Evolutionary conservation across 805 yeast genomes (phyloP).

Genomic region (Saturnispora besseyi): DNA sequence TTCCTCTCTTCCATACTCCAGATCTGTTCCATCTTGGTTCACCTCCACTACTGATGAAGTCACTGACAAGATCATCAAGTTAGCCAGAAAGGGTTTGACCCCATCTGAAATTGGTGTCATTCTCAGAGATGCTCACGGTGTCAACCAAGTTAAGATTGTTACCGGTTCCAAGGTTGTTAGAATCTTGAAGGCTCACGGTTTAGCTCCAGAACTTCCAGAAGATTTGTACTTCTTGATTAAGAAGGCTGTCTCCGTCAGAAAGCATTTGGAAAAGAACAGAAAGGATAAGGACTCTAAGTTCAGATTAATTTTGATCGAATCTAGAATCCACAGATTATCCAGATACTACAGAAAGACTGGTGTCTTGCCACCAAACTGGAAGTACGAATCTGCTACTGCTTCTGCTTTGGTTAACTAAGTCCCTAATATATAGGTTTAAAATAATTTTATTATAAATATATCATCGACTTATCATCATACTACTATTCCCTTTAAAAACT

Average conservation of each 20-base stretch:
- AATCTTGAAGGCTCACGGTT: constrained; percentile 98
- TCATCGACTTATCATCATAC: neutral
- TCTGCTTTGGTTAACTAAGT: constrained; percentile 97
- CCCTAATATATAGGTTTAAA: constrained; percentile 2
- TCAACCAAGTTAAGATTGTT: constrained; percentile 91
- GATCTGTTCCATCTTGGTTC: constrained; percentile 99
- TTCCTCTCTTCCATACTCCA: constrained; percentile 98
- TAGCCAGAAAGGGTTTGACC: constrained; percentile 99
- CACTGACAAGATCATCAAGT: constrained; percentile 97
- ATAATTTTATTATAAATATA: neutral
- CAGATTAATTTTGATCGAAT: constrained; percentile 99
- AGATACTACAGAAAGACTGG: constrained; percentile 99
- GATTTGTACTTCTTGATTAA: constrained; percentile 97
- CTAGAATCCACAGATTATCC: constrained; percentile 99
- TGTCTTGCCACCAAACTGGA: constrained; percentile 99
- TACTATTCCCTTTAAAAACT: neutral
- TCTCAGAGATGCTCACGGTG: constrained; percentile 99
- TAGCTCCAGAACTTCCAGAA: constrained; percentile 99
- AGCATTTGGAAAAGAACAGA: constrained; percentile 99
- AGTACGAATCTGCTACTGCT: constrained; percentile 99
- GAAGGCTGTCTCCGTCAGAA: constrained; percentile 99
- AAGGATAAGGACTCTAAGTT: constrained; percentile 99
- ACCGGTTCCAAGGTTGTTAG: constrained; percentile 99
- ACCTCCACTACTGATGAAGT: constrained; percentile 91
- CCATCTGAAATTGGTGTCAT: constrained; percentile 99